These are phyloP conservation scores for Neurospora sp. DNA, from an alignment of 495 filamentous ascomycete species.

Conservation along the genomic window DNA sequence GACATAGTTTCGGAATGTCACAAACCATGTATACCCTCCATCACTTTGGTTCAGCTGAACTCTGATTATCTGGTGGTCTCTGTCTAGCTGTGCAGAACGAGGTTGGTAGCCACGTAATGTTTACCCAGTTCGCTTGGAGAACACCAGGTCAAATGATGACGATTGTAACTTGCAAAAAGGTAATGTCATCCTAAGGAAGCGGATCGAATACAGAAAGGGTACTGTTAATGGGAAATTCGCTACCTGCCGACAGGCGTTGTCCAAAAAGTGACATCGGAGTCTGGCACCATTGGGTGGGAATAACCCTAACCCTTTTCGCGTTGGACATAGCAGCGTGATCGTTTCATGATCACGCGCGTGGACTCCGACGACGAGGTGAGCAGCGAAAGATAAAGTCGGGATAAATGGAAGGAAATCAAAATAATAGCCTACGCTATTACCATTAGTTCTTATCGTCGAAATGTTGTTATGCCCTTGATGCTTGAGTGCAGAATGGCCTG, in stretches of 20 bases:
- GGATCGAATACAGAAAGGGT: not conserved
- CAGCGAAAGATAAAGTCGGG: not conserved
- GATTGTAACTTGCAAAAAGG: not conserved
- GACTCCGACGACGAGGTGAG: not conserved
- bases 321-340: not conserved
- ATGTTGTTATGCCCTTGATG: not conserved
- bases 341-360: not conserved
- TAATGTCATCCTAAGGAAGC: not conserved
- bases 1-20: slow-evolving; percentile 18
- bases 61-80: not conserved
- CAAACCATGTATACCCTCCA: slow-evolving; percentile 5
- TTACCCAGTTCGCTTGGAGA: not conserved
- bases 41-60: not conserved
- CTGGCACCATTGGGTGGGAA: not conserved
- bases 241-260: not conserved
- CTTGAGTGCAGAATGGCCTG: not conserved
- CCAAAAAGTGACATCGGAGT: not conserved
- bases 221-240: not conserved
- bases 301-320: not conserved
- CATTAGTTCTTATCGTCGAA: not conserved
- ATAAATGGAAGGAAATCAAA: not conserved
- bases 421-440: not conserved
- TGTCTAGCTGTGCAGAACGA: not conserved
- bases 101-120: not conserved
- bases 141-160: not conserved